A percentile compares a stretch with the other conserved stretches of the same genome.
Evolutionary conservation across 305 asterid species (phyloP).

Genomic region (Fraxinus sp.): DNA sequence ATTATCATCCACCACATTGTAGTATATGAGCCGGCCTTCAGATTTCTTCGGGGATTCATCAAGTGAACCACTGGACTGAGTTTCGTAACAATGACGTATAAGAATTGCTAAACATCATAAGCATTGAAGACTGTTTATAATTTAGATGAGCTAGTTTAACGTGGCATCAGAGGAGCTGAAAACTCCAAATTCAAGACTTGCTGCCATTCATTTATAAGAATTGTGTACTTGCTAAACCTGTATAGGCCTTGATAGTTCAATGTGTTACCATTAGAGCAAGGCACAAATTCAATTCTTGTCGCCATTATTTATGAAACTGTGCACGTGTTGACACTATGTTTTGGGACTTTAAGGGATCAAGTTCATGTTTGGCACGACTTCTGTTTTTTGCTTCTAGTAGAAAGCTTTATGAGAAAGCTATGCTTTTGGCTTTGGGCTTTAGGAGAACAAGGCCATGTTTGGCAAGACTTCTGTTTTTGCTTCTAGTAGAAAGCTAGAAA

Average conservation of each 20-base stretch:
- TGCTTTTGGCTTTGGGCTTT: too few relatives aligned
- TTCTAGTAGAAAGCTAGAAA: too few relatives aligned
- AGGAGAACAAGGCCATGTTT: too few relatives aligned
- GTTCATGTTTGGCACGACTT: not conserved
- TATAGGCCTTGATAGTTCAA: not conserved
- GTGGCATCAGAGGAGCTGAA: not conserved
- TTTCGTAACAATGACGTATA: constrained; percentile 10
- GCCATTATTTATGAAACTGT: not conserved
- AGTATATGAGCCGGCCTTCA: constrained; percentile 68
- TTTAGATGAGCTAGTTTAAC: not conserved
- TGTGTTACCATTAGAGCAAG: not conserved
- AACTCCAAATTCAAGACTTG: not conserved
- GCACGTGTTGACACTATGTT: not conserved
- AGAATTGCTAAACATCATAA: not conserved
- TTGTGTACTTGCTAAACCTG: not conserved
- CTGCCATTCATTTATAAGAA: not conserved
- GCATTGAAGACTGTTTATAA: not conserved
- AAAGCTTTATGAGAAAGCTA: not conserved
- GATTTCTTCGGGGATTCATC: constrained; percentile 38
- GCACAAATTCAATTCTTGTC: not conserved
- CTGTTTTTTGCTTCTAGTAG: not conserved
- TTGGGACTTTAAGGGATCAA: not conserved
- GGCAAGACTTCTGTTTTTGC: too few relatives aligned
- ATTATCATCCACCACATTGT: constrained; percentile 58
- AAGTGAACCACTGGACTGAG: constrained; percentile 38